Evolutionary conservation across 805 yeast species (phyloP), one percentile per base, ranked within the genome.

Genomic region (Candida qinlingensis): DNA sequence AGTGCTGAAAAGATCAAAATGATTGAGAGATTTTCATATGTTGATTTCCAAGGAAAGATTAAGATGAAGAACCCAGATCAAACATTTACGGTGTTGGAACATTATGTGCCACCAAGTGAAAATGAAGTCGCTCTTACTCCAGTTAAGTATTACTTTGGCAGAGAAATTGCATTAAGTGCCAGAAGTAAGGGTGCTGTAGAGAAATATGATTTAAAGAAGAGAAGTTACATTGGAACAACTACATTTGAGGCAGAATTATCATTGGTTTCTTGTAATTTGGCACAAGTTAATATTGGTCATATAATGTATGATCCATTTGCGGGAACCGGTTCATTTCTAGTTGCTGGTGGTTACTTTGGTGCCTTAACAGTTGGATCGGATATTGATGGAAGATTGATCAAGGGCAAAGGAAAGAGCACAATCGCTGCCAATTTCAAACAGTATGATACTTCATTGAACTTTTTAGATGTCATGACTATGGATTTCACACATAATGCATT

Each of bases 171-270:
- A 51, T 55, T 72, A 27, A 78, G 88, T 53, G 82, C 83, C 11
- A 75, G 96, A 56, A 68, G 76, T 5, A 70, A 77, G 8, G 81
- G 82, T 30, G 73, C 83, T 2, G 72, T 89, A 52, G 98, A 92
- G 54, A 77, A 73, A 47, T 87, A 85, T 59, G 96, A 90, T 60
- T 73, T 94, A 53, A 85, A 83, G 62, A 81, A 83, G 57, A 75
- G 99, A 60, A 84, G 82, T 46, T 90, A 86, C 60, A 91, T 88
- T 48, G 99, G 99, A 3, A 94, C 99, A 6, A 94, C 99, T 0
- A 88, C 97, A 13, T 94, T 94, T 67, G 99, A 94, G 57, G 96
- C 97, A 2, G 98, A 94, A 62, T 70, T 94, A 51, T 81, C 97
- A 0, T 68, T 94, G 42, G 85, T 91, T 12, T 85, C 95, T 31